phyloP scores from a whole-genome alignment of 441 rosid species.

The Rhodomyrtus psidioides region DNA sequence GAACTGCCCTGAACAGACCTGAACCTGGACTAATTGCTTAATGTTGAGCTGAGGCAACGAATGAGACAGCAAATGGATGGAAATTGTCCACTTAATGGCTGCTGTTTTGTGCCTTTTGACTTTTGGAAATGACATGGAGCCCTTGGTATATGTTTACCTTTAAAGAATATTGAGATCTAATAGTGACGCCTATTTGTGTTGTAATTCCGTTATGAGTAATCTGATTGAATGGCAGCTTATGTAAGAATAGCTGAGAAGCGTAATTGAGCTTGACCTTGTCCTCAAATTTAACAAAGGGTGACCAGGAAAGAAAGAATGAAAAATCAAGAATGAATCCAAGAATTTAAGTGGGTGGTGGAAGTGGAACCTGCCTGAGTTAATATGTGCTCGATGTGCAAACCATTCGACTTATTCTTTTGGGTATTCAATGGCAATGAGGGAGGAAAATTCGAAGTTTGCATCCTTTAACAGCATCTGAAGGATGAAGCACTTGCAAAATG shows the following conservation, averaged over 20 bases:
- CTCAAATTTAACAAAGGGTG: background rate
- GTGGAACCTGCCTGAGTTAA: background rate
- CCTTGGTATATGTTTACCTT: background rate
- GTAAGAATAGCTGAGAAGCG: background rate
- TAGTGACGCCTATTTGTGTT: background rate
- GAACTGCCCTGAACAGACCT: background rate
- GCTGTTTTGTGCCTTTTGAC: background rate
- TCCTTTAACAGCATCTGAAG: background rate
- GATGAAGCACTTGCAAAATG: background rate
- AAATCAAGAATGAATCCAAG: background rate
- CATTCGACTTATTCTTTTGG: background rate
- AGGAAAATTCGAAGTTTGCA: background rate
- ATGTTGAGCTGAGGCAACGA: background rate
- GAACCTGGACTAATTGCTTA: background rate
- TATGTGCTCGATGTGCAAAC: background rate
- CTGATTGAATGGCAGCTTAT: background rate
- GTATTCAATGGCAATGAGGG: background rate
- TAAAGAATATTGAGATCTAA: background rate
- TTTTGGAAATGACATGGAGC: background rate
- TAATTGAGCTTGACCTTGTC: background rate
- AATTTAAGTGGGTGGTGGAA: background rate
- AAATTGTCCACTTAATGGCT: background rate
- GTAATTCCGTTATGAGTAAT: background rate
- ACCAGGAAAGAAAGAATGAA: background rate
- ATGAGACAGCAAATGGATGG: background rate